Percentiles rank a stretch among this genome's conserved stretches.
These are phyloP conservation scores for Rhodotorula mucilaginosa DNA, from an alignment of 1,284 basidiomycete genomes.

Conservation along the genomic window DNA sequence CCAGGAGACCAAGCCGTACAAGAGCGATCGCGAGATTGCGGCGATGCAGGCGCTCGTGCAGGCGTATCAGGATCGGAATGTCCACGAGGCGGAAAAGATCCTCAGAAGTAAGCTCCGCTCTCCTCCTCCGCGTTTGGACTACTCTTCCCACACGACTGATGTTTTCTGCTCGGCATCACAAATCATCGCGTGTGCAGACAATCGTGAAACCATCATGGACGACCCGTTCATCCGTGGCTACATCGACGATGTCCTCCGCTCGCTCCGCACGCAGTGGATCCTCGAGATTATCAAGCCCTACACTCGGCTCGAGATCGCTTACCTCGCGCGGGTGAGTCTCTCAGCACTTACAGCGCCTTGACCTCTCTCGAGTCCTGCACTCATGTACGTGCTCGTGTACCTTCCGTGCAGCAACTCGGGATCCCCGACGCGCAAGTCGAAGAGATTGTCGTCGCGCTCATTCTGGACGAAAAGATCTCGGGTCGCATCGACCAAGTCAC, in stretches of 20 bases:
- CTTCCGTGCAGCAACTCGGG: constrained; percentile 73
- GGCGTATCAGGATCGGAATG: constrained; percentile 92
- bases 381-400: neutral
- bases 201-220: constrained; percentile 88
- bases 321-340: constrained; percentile 72
- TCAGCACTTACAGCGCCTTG: neutral
- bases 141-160: neutral
- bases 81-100: constrained; percentile 93
- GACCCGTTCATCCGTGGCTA: constrained; percentile 89
- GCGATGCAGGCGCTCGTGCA: constrained; percentile 97
- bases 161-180: too few relatives aligned
- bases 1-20: constrained; percentile 99
- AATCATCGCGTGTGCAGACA: constrained; percentile 58
- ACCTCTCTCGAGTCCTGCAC: neutral
- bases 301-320: constrained; percentile 83
- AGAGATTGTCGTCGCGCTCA: constrained; percentile 85
- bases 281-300: constrained; percentile 98
- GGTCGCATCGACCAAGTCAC: constrained; percentile 94
- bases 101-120: constrained; percentile 62
- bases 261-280: constrained; percentile 89
- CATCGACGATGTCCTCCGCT: constrained; percentile 90
- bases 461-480: constrained; percentile 90
- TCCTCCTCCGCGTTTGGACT: too few relatives aligned
- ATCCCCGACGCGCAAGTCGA: constrained; percentile 84
- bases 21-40: constrained; percentile 91